Percentiles rank a stretch among this genome's conserved stretches.
phyloP scores from a whole-genome alignment of 352 stramenopile species.

The Globisporangium sylvaticum region DNA sequence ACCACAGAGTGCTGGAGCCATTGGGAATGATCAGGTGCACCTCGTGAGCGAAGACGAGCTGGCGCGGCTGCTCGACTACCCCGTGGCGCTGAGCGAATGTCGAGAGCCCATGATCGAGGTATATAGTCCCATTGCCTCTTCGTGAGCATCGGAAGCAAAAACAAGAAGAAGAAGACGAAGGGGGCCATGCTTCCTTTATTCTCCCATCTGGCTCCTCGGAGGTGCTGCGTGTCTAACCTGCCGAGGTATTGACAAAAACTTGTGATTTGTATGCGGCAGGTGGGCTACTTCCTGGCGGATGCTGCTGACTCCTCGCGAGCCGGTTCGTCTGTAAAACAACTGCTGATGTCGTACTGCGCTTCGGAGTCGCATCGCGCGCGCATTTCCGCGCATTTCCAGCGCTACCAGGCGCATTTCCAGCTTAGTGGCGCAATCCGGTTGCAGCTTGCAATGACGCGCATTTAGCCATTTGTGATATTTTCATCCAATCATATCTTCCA shows the following conservation, averaged over 20 bases:
- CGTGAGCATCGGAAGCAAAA: too few relatives aligned
- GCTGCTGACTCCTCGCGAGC: background rate
- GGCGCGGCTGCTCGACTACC: conserved; percentile 56
- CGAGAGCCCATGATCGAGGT: conserved; percentile 62
- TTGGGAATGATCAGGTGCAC: background rate
- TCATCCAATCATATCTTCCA: background rate
- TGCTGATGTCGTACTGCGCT: conserved; percentile 62
- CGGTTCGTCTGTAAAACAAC: conserved; percentile 1
- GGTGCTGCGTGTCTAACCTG: background rate
- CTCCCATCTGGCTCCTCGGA: background rate
- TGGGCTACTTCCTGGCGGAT: conserved; percentile 48
- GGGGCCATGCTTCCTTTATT: background rate
- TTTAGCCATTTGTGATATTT: background rate
- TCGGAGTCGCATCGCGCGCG: conserved; percentile 16
- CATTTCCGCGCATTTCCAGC: conserved; percentile 38
- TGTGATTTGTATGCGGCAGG: conserved; percentile 21
- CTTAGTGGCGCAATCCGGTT: conserved; percentile 2
- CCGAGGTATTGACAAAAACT: background rate
- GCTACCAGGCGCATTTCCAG: conserved; percentile 28
- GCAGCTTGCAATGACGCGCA: background rate
- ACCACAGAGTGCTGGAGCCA: background rate
- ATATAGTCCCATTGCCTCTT: background rate
- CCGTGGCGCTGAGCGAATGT: conserved; percentile 58
- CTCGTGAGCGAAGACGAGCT: conserved; percentile 36
- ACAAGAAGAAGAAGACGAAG: too few relatives aligned